Evolutionary conservation across 768 basidiomycete species (phyloP).

Genomic region (Aureoboletus auriporus): DNA sequence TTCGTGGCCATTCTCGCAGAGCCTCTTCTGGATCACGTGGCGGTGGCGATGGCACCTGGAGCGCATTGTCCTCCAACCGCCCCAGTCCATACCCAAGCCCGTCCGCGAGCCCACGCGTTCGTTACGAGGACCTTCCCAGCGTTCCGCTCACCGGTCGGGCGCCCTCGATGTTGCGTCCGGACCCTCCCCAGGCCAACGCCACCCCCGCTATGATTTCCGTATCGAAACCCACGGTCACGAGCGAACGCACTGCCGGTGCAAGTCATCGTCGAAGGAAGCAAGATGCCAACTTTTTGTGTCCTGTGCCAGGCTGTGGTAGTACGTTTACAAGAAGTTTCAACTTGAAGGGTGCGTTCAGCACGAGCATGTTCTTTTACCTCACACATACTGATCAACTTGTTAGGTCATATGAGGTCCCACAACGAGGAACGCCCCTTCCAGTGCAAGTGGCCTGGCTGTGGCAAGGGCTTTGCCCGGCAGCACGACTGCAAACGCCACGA

Average conservation of each 20-base stretch:
- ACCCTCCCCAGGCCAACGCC: slow-evolving; percentile 4
- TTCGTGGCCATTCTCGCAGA: slow-evolving; percentile 41
- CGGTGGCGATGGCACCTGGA: slow-evolving; percentile 29
- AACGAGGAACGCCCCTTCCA: slow-evolving; percentile 94
- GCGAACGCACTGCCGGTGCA: slow-evolving; percentile 83
- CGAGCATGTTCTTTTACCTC: slow-evolving; percentile 8
- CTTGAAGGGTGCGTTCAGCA: slow-evolving; percentile 61
- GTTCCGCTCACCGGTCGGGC: slow-evolving; percentile 22
- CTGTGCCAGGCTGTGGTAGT: slow-evolving; percentile 77
- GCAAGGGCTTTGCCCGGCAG: slow-evolving; percentile 89
- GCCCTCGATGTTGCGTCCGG: slow-evolving; percentile 23
- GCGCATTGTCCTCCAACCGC: slow-evolving; percentile 36
- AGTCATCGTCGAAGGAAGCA: slow-evolving; percentile 83
- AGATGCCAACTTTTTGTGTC: slow-evolving; percentile 82
- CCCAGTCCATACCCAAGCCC: slow-evolving; percentile 67
- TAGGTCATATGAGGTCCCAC: slow-evolving; percentile 91
- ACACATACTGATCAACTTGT: slow-evolving; percentile 8
- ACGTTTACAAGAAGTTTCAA: slow-evolving; percentile 94
- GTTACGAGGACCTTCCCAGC: slow-evolving; percentile 47
- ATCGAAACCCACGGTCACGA: slow-evolving; percentile 84
- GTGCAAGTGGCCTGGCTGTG: slow-evolving; percentile 93
- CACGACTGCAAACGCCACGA: slow-evolving; percentile 98
- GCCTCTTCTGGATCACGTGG: slow-evolving; percentile 38
- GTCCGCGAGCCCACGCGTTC: slow-evolving; percentile 56
- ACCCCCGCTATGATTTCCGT: slow-evolving; percentile 21